Conservation (phyloP, 78 protist species). For the Protostelium mycophagum region DNA sequence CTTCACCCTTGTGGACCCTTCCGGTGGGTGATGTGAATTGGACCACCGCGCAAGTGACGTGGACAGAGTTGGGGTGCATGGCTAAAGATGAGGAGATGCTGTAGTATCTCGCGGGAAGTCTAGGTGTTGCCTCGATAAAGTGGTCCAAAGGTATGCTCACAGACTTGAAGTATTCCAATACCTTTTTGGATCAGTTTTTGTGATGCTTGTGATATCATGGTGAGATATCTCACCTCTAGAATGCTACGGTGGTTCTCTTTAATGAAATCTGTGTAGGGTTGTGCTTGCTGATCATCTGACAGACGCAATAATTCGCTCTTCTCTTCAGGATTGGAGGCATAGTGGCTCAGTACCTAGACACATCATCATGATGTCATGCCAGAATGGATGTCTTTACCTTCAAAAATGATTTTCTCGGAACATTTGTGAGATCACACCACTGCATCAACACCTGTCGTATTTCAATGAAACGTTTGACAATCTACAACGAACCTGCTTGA, state of each 20-base stretch:
- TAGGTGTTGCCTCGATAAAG: slow-evolving; percentile 78
- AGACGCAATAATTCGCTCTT: slow-evolving; percentile 24
- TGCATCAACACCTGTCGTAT: too few relatives aligned
- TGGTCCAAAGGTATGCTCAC: slow-evolving; percentile 60
- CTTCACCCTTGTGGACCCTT: slow-evolving; percentile 54
- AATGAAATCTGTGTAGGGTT: slow-evolving; percentile 35
- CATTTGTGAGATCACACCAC: slow-evolving; percentile 39
- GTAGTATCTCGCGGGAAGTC: slow-evolving; percentile 84
- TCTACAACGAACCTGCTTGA: slow-evolving; percentile 27
- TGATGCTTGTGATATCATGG: too few relatives aligned
- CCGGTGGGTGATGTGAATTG: slow-evolving; percentile 40
- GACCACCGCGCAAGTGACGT: slow-evolving; percentile 71
- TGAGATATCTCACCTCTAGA: slow-evolving; percentile 19
- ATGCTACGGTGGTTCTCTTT: slow-evolving; percentile 30
- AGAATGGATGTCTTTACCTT: too few relatives aligned
- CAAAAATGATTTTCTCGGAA: slow-evolving; percentile 38
- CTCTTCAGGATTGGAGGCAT: slow-evolving; percentile 13
- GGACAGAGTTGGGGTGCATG: slow-evolving; percentile 27
- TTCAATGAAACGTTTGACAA: too few relatives aligned
- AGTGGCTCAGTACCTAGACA: not conserved
- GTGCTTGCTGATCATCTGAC: slow-evolving; percentile 28
- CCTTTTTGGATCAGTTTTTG: slow-evolving; percentile 7
- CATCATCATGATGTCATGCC: too few relatives aligned
- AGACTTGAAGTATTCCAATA: slow-evolving; percentile 43
- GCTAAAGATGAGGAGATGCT: slow-evolving; percentile 82